phyloP scores from a whole-genome alignment of 2,329 filamentous ascomycete genomes.

The Teratosphaeria pseudoeucalypti region DNA sequence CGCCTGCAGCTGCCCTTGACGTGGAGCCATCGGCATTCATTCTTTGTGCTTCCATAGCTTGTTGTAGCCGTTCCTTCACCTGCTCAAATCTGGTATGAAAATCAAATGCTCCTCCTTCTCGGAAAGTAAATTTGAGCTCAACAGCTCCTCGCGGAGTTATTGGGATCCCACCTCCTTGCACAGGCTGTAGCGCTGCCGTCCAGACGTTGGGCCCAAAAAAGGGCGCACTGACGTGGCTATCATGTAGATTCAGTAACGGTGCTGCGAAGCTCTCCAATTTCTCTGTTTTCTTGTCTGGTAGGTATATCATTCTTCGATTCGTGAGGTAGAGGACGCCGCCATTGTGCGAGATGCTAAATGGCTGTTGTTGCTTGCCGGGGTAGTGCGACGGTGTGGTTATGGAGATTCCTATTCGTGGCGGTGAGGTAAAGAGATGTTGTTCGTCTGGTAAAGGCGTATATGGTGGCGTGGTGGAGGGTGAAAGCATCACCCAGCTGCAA shows the following conservation, averaged over 20 bases:
- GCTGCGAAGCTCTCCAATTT: slow-evolving; percentile 78
- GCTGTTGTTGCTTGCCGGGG: slow-evolving; percentile 47
- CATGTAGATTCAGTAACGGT: slow-evolving; percentile 76
- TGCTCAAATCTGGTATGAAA: slow-evolving; percentile 75
- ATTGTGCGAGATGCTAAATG: slow-evolving; percentile 20
- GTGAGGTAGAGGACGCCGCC: slow-evolving; percentile 18
- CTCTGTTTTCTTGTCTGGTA: slow-evolving; percentile 59
- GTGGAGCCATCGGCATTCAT: slow-evolving; percentile 12
- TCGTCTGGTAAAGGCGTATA: slow-evolving; percentile 82
- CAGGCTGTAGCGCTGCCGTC: slow-evolving; percentile 69
- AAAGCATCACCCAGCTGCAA: slow-evolving; percentile 81
- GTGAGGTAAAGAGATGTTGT: slow-evolving; percentile 68
- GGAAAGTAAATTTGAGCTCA: slow-evolving; percentile 79
- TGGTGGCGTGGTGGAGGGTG: slow-evolving; percentile 37
- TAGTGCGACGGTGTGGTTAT: slow-evolving; percentile 46
- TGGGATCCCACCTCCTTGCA: slow-evolving; percentile 74
- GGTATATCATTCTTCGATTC: slow-evolving; percentile 64
- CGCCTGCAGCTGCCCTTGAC: slow-evolving; percentile 22
- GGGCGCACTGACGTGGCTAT: slow-evolving; percentile 75
- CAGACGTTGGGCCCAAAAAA: slow-evolving; percentile 92
- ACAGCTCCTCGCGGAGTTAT: slow-evolving; percentile 58
- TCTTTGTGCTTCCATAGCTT: slow-evolving; percentile 65
- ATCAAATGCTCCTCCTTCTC: slow-evolving; percentile 88
- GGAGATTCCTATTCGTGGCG: slow-evolving; percentile 65
- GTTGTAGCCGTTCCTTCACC: slow-evolving; percentile 71